Percentiles rank a stretch among this genome's conserved stretches.
Evolutionary conservation across 768 basidiomycete genomes (phyloP).

Genomic region (Boletus pseudo-olivaceus): DNA sequence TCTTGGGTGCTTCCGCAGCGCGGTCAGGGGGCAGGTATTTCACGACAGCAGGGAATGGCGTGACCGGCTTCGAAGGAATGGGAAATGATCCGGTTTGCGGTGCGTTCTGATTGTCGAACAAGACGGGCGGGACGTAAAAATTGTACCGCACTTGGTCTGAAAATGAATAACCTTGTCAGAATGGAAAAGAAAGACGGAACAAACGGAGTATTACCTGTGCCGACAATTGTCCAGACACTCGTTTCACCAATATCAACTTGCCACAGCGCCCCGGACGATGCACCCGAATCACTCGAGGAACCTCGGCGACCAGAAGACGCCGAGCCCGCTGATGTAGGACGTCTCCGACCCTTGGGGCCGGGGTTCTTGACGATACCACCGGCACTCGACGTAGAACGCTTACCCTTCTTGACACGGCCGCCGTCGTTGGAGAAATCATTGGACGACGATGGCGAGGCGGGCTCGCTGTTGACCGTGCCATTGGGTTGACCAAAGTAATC

Average conservation of each 20-base stretch:
- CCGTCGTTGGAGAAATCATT: conserved; percentile 81
- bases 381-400: conserved; percentile 73
- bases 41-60: conserved; percentile 82
- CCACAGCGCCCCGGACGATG: conserved; percentile 79
- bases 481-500: conserved; percentile 60
- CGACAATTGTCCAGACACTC: conserved; percentile 92
- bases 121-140: conserved; percentile 84
- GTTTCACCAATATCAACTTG: conserved; percentile 91
- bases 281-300: conserved; percentile 61
- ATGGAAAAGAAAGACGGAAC: conserved; percentile 2
- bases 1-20: conserved; percentile 77
- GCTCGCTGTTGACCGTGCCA: conserved; percentile 57
- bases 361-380: conserved; percentile 38
- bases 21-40: conserved; percentile 91
- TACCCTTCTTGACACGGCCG: conserved; percentile 75
- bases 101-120: conserved; percentile 79
- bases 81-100: conserved; percentile 71
- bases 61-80: conserved; percentile 76
- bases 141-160: conserved; percentile 89
- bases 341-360: conserved; percentile 51
- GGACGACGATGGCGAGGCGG: conserved; percentile 56
- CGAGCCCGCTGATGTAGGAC: conserved; percentile 76
- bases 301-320: conserved; percentile 65
- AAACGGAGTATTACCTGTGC: conserved; percentile 57
- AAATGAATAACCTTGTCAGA: conserved; percentile 17